Base-by-base conservation (phyloP, 2,329 filamentous ascomycete genomes). In the Helminthosporium solani region DNA sequence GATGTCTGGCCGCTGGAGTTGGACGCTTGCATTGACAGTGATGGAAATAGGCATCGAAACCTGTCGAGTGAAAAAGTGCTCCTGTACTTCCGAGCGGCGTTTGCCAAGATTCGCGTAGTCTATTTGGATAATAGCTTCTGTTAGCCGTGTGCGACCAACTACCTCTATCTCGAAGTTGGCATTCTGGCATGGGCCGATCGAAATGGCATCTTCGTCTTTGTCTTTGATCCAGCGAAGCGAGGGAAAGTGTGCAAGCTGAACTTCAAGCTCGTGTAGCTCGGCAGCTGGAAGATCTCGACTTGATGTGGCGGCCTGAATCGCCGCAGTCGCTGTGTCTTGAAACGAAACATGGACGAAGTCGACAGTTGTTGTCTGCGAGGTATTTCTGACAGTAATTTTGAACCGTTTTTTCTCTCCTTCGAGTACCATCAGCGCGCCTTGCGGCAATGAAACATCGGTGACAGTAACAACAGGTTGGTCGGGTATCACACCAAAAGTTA, bases 11-110 rank as follows among this genome's bases (percentile, higher is more conserved):
- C 89, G 81, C 27, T 85, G 79, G 8, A 96, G 76, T 61, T 96
- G 90, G 20, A 96, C 78, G 61, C 90, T 94, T 3, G 90, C 88
- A 63, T 96, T 96, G 38, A 97, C 92, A 4, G 92, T 96, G 14
- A 96, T 82, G 0, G 86, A 88, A 46, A 97, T 75, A 12, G 90
- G 87, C 21, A 95, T 76, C 15, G 85, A 85, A 14, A 95, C 79
- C 63, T 94, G 88, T 31, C 91, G 81, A 0, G 91, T 96, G 63
- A 90, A 89, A 62, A 96, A 95, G 27, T 82, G 79, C 28, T 86
- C 84, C 19, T 80, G 78, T 2, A 91, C 73, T 46, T 90, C 83
- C 11, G 81, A 79, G n/a, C 78, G 77, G 4, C 84, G 76, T 25
- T 83, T 79, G 1, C 88, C 88, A n/a, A 96, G 77, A 63, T 87